Percentiles rank a stretch among this genome's conserved stretches.
Evolutionary conservation across 306 rosid genomes (phyloP).

Genomic region (Vicia villosa): DNA sequence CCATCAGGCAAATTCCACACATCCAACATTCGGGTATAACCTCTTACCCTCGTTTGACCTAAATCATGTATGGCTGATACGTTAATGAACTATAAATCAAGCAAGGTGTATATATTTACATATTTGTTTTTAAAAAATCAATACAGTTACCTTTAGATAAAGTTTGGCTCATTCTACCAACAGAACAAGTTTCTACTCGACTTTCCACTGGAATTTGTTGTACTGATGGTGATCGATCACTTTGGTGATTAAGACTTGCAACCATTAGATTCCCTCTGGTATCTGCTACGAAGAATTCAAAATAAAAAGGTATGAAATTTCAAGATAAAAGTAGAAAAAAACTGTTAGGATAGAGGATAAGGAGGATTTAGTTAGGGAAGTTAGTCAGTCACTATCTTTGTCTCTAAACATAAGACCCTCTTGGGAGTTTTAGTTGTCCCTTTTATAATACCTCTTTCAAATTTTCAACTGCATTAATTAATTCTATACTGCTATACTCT

Average conservation of each 20-base stretch:
- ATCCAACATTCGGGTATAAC: slow-evolving; percentile 17
- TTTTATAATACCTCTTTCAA: not conserved
- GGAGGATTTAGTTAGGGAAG: not conserved
- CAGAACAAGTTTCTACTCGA: not conserved
- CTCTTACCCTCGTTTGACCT: slow-evolving; percentile 16
- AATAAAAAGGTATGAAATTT: not conserved
- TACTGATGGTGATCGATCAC: not conserved
- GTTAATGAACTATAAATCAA: not conserved
- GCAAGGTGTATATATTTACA: not conserved
- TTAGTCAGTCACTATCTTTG: not conserved
- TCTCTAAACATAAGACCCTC: not conserved
- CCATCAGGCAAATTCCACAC: slow-evolving; percentile 18
- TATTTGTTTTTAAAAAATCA: not conserved
- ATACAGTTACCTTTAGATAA: not conserved
- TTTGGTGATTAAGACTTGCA: slow-evolving; percentile 11
- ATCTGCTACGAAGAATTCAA: slow-evolving; percentile 1
- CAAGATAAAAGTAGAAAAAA: slow-evolving; percentile 1
- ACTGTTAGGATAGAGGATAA: not conserved
- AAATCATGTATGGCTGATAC: slow-evolving; percentile 1
- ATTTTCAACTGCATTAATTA: not conserved
- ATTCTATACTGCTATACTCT: not conserved
- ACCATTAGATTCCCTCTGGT: not conserved
- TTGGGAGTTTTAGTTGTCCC: not conserved
- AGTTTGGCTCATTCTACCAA: not conserved
- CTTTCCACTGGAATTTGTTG: slow-evolving; percentile 9